Evolutionary conservation across 2,329 filamentous ascomycete species (phyloP).

Genomic region (Scolecobasidium constrictum): DNA sequence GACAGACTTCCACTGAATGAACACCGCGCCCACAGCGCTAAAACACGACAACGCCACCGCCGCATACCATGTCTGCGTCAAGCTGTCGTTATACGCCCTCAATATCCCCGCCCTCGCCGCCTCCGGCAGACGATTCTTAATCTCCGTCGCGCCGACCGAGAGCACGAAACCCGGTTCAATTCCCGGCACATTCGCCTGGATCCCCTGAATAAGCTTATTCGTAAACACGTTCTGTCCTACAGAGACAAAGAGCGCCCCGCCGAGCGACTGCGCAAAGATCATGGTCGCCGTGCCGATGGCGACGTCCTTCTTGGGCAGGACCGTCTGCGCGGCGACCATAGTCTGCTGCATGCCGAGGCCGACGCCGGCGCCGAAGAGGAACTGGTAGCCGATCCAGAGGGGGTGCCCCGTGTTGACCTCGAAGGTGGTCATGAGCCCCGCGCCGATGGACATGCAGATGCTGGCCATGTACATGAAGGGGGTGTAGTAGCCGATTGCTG

Average conservation of each 20-base stretch:
- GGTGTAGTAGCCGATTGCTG: conserved; percentile 36
- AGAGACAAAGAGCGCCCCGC: conserved; percentile 37
- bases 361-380: conserved; percentile 28
- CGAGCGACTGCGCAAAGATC: conserved; percentile 37
- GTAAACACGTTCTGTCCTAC: conserved; percentile 41
- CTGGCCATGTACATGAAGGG: conserved; percentile 34
- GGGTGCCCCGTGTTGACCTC: conserved; percentile 24
- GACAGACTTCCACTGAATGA: conserved; percentile 56
- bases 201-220: conserved; percentile 34
- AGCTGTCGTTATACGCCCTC: conserved; percentile 51
- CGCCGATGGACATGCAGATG: conserved; percentile 33
- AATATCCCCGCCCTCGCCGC: conserved; percentile 44
- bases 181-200: conserved; percentile 25
- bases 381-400: conserved; percentile 29
- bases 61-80: conserved; percentile 51
- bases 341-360: conserved; percentile 39
- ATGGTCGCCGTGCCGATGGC: conserved; percentile 37
- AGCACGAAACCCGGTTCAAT: conserved; percentile 33
- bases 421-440: conserved; percentile 35
- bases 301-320: conserved; percentile 30
- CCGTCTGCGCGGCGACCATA: conserved; percentile 34
- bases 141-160: conserved; percentile 44
- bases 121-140: conserved; percentile 41
- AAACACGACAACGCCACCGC: conserved; percentile 43
- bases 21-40: conserved; percentile 42